These are phyloP conservation scores for Erythrobasidium yunnanense DNA, from an alignment of 768 basidiomycete species.

Conservation along the genomic window DNA sequence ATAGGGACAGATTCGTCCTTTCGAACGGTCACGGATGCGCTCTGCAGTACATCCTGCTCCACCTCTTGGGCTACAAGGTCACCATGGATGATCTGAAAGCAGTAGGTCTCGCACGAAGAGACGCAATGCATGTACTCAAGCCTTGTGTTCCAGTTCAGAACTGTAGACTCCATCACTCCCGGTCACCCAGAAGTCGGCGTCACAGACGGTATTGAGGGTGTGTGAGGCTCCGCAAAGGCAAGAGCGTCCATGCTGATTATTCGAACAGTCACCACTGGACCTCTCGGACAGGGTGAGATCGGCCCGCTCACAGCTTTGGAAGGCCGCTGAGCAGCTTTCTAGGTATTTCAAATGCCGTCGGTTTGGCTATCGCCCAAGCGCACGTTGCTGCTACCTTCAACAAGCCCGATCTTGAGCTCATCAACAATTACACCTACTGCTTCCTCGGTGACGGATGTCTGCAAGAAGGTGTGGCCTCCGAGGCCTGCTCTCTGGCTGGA, in stretches of 20 bases:
- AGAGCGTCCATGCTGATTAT: background rate
- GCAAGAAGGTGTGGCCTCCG: slow-evolving; percentile 90
- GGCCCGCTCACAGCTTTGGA: background rate
- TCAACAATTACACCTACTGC: slow-evolving; percentile 50
- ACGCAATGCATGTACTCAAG: no score
- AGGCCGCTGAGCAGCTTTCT: background rate
- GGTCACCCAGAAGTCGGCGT: slow-evolving; percentile 77
- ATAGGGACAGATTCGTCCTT: slow-evolving; percentile 91
- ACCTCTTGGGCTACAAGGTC: slow-evolving; percentile 82
- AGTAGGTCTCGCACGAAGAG: slow-evolving; percentile 28
- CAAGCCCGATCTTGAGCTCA: slow-evolving; percentile 59
- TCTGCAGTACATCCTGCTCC: slow-evolving; percentile 81
- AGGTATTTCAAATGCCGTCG: slow-evolving; percentile 85
- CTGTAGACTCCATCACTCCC: slow-evolving; percentile 76
- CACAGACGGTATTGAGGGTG: slow-evolving; percentile 52
- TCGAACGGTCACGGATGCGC: slow-evolving; percentile 89
- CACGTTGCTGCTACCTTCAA: slow-evolving; percentile 84
- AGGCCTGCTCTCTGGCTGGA: slow-evolving; percentile 83
- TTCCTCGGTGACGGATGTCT: slow-evolving; percentile 92
- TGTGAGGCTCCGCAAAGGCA: background rate
- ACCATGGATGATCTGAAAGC: slow-evolving; percentile 82
- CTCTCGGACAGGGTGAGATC: slow-evolving; percentile 61
- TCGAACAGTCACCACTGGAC: slow-evolving; percentile 72
- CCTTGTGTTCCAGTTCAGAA: slow-evolving; percentile 81
- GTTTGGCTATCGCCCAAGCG: slow-evolving; percentile 82